A percentile compares a stretch with the other conserved stretches of the same genome.
phyloP scores from a whole-genome alignment of 129 eudicot genomes.

The Helianthus tuberosus region DNA sequence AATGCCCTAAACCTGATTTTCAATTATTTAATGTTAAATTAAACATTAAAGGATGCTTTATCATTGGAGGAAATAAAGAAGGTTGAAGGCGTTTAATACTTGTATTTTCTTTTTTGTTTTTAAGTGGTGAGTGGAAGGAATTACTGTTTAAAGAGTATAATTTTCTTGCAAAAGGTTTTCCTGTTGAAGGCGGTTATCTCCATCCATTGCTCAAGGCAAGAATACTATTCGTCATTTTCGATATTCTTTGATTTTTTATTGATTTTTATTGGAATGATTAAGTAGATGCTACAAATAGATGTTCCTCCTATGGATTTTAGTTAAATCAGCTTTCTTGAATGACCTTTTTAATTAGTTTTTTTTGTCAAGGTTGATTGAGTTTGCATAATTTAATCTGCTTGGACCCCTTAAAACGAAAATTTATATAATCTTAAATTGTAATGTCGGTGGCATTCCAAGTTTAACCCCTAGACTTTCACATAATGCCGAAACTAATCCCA shows the following conservation, averaged over 20 bases:
- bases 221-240: conserved; percentile 7
- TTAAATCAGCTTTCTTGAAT: neutral
- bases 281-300: neutral
- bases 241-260: neutral
- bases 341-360: neutral
- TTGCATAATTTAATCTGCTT: conserved; percentile 3
- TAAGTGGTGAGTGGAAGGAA: conserved; percentile 90
- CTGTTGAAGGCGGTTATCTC: conserved; percentile 83
- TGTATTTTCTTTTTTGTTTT: conserved; percentile 24
- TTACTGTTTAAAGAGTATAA: conserved; percentile 87
- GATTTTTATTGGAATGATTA: neutral
- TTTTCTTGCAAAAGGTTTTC: conserved; percentile 87
- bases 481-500: too few relatives aligned
- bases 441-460: too few relatives aligned
- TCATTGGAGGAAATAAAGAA: neutral
- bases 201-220: conserved; percentile 96
- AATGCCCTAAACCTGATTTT: neutral
- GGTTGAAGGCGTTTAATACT: neutral
- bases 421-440: too few relatives aligned
- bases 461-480: too few relatives aligned
- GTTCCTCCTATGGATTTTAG: neutral
- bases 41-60: neutral
- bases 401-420: too few relatives aligned
- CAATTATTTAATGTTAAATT: neutral
- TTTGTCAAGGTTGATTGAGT: neutral